A percentile compares a stretch with the other conserved stretches of the same genome.
These are phyloP conservation scores for Coniochaeta prunicola DNA, from an alignment of 2,329 filamentous ascomycete genomes.

Conservation along the genomic window DNA sequence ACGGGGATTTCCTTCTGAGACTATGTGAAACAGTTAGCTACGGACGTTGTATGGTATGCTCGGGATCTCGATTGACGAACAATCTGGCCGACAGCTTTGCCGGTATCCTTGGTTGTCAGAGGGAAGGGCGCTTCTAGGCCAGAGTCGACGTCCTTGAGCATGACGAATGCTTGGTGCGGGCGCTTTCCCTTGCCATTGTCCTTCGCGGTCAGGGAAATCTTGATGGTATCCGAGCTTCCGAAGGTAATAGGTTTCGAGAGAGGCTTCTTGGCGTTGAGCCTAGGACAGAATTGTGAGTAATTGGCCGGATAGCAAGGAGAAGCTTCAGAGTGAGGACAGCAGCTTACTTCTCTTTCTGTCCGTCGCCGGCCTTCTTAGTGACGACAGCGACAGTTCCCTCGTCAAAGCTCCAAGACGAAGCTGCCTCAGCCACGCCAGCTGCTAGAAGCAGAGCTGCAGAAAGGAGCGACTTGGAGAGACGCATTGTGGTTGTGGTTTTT, in stretches of 20 bases:
- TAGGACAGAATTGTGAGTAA: constrained; percentile 24
- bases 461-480: constrained; percentile 30
- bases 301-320: constrained; percentile 4
- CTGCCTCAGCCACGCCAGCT: constrained; percentile 42
- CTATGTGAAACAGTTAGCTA: constrained; percentile 38
- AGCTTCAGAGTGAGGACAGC: constrained; percentile 9
- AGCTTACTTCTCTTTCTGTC: constrained; percentile 59
- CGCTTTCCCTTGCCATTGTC: constrained; percentile 73
- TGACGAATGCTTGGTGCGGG: constrained; percentile 89
- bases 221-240: constrained; percentile 64
- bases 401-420: constrained; percentile 64
- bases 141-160: constrained; percentile 65
- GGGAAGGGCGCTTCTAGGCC: constrained; percentile 85
- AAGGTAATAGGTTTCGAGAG: constrained; percentile 59
- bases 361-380: constrained; percentile 55
- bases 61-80: constrained; percentile 45
- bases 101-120: constrained; percentile 75
- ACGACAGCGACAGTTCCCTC: constrained; percentile 62
- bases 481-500: constrained; percentile 23
- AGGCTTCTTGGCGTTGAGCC: constrained; percentile 51
- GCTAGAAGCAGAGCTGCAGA: constrained; percentile 38
- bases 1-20: constrained; percentile 81
- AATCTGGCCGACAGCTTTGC: constrained; percentile 78
- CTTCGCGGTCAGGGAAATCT: constrained; percentile 73
- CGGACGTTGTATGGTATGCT: not conserved